These are phyloP conservation scores for Crassisporium funariophilum DNA, from an alignment of 768 basidiomycete genomes.

Conservation along the genomic window DNA sequence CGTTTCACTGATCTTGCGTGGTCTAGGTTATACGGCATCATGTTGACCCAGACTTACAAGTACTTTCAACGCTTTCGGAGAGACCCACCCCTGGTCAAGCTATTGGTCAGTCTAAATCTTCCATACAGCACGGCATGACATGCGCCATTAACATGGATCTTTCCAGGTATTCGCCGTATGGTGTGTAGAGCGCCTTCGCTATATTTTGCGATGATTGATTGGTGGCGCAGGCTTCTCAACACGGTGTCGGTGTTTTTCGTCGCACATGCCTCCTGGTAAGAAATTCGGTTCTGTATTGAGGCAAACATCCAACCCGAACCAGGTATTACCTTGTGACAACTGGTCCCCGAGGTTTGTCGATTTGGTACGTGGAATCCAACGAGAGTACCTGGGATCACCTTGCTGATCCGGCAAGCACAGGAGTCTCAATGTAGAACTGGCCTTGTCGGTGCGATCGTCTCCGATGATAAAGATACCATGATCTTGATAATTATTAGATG, in stretches of 20 bases:
- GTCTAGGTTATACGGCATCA: constrained; percentile 31
- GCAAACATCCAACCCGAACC: not conserved
- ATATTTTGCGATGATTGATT: not conserved
- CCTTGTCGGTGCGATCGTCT: constrained; percentile 25
- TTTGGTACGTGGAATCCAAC: constrained; percentile 25
- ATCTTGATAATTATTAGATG: constrained; percentile 24
- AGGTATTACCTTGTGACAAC: constrained; percentile 32
- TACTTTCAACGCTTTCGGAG: constrained; percentile 33
- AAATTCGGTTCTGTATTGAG: not conserved
- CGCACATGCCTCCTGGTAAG: constrained; percentile 34
- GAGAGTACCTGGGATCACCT: not conserved
- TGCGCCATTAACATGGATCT: not conserved
- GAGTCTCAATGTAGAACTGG: constrained; percentile 37
- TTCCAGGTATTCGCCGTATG: constrained; percentile 23
- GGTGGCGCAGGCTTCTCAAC: constrained; percentile 24
- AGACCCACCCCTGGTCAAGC: constrained; percentile 28
- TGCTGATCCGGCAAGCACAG: constrained; percentile 12
- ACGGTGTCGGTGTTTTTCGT: constrained; percentile 31
- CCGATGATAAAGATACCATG: not conserved
- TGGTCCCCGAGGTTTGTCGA: constrained; percentile 16
- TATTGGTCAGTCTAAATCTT: constrained; percentile 19
- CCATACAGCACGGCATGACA: not conserved
- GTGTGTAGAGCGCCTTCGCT: constrained; percentile 18
- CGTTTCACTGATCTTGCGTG: not conserved
- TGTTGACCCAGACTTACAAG: constrained; percentile 34